Conservation (phyloP, 169 alveolate species). For the Pseudocohnilembus persalinus region DNA sequence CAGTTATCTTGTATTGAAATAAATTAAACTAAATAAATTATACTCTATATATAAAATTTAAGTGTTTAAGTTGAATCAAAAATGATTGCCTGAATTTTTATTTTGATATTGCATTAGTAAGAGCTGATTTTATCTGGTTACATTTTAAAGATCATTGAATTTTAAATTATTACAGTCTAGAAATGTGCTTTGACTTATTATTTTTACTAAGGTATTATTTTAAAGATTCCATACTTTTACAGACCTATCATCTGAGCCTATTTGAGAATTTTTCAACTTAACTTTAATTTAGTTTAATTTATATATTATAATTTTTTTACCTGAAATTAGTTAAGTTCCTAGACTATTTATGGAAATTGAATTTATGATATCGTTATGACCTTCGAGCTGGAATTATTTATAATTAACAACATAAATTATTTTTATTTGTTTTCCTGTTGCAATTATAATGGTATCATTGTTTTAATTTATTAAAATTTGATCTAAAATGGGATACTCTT, state of each 20-base stretch:
- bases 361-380: background rate
- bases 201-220: too few species aligned
- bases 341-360: background rate
- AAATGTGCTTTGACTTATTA: background rate
- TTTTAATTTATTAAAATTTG: background rate
- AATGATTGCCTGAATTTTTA: too few species aligned
- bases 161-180: background rate
- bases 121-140: too few species aligned
- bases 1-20: too few species aligned
- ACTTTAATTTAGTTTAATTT: too few species aligned
- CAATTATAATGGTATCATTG: background rate
- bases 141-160: background rate
- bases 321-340: background rate
- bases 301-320: background rate
- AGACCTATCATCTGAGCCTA: background rate
- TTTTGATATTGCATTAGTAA: background rate
- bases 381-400: background rate
- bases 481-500: too few species aligned
- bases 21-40: too few species aligned
- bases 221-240: background rate
- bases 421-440: background rate
- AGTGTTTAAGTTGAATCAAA: too few species aligned
- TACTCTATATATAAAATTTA: too few species aligned
- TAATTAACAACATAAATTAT: too few species aligned
- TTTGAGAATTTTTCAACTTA: too few species aligned